phyloP scores from a whole-genome alignment of 371 early-diverging fungal genomes.

The Blakeslea trispora region DNA sequence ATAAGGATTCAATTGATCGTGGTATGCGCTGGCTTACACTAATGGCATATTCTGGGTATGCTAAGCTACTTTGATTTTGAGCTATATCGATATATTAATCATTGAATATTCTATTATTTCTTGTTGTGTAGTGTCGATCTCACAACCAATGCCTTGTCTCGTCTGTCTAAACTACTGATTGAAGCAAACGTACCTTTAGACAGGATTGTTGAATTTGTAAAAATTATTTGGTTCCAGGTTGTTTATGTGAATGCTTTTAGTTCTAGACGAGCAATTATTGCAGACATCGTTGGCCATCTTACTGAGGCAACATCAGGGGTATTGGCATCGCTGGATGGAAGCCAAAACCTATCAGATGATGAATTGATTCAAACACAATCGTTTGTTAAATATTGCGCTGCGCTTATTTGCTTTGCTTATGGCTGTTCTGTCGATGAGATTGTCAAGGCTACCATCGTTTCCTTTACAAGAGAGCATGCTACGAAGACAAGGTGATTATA shows the following conservation, averaged over 20 bases:
- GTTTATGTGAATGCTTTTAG: slow-evolving; percentile 32
- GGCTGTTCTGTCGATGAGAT: slow-evolving; percentile 43
- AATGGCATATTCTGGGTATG: slow-evolving; percentile 49
- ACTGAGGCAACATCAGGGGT: slow-evolving; percentile 39
- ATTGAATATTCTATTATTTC: neutral
- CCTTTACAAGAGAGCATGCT: slow-evolving; percentile 34
- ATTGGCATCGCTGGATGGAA: slow-evolving; percentile 23
- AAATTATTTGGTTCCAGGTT: slow-evolving; percentile 54
- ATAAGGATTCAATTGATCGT: slow-evolving; percentile 30
- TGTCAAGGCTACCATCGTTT: slow-evolving; percentile 42
- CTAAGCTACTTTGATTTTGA: neutral
- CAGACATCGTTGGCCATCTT: slow-evolving; percentile 45
- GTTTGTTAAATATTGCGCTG: slow-evolving; percentile 45
- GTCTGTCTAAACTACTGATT: slow-evolving; percentile 40
- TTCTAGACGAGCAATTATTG: slow-evolving; percentile 35
- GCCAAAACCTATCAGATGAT: slow-evolving; percentile 23
- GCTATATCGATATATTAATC: neutral
- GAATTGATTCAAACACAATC: slow-evolving; percentile 28
- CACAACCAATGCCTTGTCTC: slow-evolving; percentile 37
- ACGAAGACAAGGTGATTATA: slow-evolving; percentile 37
- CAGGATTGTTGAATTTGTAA: slow-evolving; percentile 38
- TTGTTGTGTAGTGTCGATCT: slow-evolving; percentile 40
- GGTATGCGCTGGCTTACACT: slow-evolving; percentile 52
- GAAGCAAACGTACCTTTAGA: slow-evolving; percentile 28
- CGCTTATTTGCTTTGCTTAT: slow-evolving; percentile 41